Conservation (phyloP, 805 yeast species). For the Ogataea methylovora region DNA sequence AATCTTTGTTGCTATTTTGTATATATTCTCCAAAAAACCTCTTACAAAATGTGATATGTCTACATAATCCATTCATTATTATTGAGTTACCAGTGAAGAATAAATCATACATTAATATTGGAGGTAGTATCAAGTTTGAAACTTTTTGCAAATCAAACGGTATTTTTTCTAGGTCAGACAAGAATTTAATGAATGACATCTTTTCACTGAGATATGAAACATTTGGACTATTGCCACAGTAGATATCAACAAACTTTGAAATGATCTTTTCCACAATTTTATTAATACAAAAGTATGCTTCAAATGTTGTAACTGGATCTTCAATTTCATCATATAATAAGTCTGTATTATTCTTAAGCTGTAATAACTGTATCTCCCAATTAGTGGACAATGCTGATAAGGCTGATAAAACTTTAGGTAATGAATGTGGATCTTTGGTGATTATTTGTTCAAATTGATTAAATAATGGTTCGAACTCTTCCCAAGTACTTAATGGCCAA, state of each 20-base stretch:
- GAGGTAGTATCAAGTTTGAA: constrained; percentile 29
- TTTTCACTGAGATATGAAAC: neutral
- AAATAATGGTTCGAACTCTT: constrained; percentile 6
- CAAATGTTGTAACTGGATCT: too few relatives aligned
- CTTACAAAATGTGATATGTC: constrained; percentile 37
- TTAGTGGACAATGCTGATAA: neutral
- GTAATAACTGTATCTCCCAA: neutral
- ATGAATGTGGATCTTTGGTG: neutral
- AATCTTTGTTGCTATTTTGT: neutral
- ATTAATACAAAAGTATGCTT: constrained; percentile 12
- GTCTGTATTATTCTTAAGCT: too few relatives aligned
- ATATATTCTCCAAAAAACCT: constrained; percentile 20
- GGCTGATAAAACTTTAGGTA: neutral
- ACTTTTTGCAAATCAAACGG: constrained; percentile 16
- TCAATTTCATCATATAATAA: too few relatives aligned
- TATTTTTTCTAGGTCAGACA: constrained; percentile 10
- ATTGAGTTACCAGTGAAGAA: constrained; percentile 37
- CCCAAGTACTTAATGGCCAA: constrained; percentile 8
- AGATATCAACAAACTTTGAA: constrained; percentile 2
- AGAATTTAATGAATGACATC: constrained; percentile 6
- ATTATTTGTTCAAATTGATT: constrained; percentile 3
- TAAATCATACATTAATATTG: constrained; percentile 29
- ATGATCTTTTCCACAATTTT: constrained; percentile 6
- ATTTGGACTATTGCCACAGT: constrained; percentile 4
- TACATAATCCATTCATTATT: constrained; percentile 37